Conservation (phyloP, 768 basidiomycete genomes). For the Pleurotus giganteus region DNA sequence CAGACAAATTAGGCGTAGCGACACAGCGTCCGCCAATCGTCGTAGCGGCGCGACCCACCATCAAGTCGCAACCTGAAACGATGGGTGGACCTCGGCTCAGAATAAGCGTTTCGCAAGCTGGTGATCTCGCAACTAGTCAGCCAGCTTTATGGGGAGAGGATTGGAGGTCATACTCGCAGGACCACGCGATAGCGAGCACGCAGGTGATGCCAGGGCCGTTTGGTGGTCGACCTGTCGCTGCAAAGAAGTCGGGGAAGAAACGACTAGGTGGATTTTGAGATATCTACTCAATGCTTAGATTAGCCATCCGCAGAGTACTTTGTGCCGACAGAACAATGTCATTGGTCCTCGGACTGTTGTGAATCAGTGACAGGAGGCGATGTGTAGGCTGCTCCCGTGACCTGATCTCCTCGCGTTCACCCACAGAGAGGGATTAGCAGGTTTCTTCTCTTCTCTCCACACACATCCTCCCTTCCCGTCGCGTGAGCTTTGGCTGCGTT, state of each 20-base stretch:
- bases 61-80: background rate
- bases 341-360: background rate
- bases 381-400: background rate
- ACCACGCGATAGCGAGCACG: conserved; percentile 51
- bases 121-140: conserved; percentile 12
- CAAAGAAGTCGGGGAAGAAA: conserved; percentile 60
- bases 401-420: background rate
- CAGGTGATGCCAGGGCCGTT: conserved; percentile 70
- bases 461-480: conserved; percentile 1
- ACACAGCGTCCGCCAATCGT: conserved; percentile 38
- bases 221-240: conserved; percentile 53
- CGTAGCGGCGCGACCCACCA: conserved; percentile 24
- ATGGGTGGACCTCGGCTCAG: too few relatives aligned
- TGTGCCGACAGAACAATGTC: background rate
- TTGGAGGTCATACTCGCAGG: conserved; percentile 33
- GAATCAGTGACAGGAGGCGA: background rate
- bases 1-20: background rate
- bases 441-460: conserved; percentile 8
- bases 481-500: conserved; percentile 16
- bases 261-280: conserved; percentile 72
- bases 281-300: background rate
- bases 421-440: background rate
- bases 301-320: too few relatives aligned
- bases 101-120: background rate
- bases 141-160: conserved; percentile 9